Conservation (phyloP, 139 green algal genomes). For the Zygnema cylindricum region DNA sequence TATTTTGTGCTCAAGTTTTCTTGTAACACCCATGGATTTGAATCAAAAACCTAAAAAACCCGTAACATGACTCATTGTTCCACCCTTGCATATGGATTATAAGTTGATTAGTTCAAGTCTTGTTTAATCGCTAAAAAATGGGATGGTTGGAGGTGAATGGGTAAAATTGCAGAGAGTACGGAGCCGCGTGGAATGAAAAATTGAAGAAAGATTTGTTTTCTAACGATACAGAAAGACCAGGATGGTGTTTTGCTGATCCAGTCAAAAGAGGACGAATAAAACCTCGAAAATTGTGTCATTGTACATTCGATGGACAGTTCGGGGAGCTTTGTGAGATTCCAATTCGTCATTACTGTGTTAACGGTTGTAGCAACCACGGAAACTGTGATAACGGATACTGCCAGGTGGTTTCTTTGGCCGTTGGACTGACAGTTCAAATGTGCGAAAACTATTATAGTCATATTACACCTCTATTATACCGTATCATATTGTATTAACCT, state of each 20-base stretch:
- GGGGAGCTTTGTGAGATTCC: conserved; percentile 35
- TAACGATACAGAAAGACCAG: conserved; percentile 6
- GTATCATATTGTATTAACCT: conserved; percentile 1
- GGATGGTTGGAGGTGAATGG: neutral
- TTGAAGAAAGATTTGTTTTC: conserved; percentile 8
- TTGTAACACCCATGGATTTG: too few relatives aligned
- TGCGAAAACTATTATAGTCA: too few relatives aligned
- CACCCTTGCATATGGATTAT: too few relatives aligned
- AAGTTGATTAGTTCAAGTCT: too few relatives aligned
- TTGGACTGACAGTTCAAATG: neutral
- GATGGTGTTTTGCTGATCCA: conserved; percentile 41
- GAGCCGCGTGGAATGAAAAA: neutral
- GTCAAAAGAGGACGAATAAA: neutral
- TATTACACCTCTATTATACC: too few relatives aligned
- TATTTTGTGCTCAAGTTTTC: too few relatives aligned
- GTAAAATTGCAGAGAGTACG: neutral
- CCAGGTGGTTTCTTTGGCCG: conserved; percentile 23
- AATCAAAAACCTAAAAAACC: too few relatives aligned
- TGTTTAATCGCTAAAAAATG: too few relatives aligned
- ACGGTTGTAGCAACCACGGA: conserved; percentile 31
- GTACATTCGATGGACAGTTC: conserved; percentile 5
- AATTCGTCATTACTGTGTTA: conserved; percentile 25
- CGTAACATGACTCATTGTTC: too few relatives aligned
- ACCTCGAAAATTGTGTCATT: neutral
- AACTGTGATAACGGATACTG: conserved; percentile 29